A percentile compares a stretch with the other conserved stretches of the same genome.
Evolutionary conservation across 495 filamentous ascomycete genomes (phyloP).

Genomic region (Aspergillus incahuasiensis): DNA sequence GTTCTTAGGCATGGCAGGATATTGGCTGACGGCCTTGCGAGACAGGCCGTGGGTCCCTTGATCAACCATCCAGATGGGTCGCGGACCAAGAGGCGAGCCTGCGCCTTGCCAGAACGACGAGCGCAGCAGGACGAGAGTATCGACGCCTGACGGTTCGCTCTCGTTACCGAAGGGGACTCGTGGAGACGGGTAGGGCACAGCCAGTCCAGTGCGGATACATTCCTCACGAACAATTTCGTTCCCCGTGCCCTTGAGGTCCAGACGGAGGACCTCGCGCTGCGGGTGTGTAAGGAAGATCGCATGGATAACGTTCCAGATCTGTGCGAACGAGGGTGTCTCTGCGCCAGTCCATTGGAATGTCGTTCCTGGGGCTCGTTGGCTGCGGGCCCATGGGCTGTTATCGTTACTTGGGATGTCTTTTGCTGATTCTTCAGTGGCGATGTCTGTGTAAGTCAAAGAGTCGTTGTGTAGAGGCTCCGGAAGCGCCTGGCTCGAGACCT

Average conservation of each 20-base stretch:
- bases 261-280: slow-evolving; percentile 49
- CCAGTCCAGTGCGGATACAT: slow-evolving; percentile 50
- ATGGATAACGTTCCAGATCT: slow-evolving; percentile 60
- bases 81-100: slow-evolving; percentile 57
- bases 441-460: slow-evolving; percentile 30
- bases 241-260: slow-evolving; percentile 39
- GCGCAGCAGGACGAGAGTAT: slow-evolving; percentile 31
- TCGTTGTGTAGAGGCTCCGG: slow-evolving; percentile 30
- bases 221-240: slow-evolving; percentile 40
- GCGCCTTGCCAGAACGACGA: slow-evolving; percentile 66
- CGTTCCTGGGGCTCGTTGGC: slow-evolving; percentile 33
- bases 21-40: slow-evolving; percentile 29
- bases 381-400: slow-evolving; percentile 45
- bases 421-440: slow-evolving; percentile 18
- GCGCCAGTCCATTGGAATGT: slow-evolving; percentile 35
- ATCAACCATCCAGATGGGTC: slow-evolving; percentile 52
- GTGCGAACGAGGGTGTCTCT: slow-evolving; percentile 46
- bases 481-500: slow-evolving; percentile 20
- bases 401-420: slow-evolving; percentile 29
- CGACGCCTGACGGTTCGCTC: slow-evolving; percentile 17
- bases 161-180: slow-evolving; percentile 20
- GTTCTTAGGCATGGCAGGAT: slow-evolving; percentile 51
- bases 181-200: slow-evolving; percentile 42
- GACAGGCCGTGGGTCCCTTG: slow-evolving; percentile 36
- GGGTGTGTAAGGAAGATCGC: slow-evolving; percentile 53